These are phyloP conservation scores for Pseudogymnoascus sp. DNA, from an alignment of 2,329 filamentous ascomycete species.

Conservation along the genomic window DNA sequence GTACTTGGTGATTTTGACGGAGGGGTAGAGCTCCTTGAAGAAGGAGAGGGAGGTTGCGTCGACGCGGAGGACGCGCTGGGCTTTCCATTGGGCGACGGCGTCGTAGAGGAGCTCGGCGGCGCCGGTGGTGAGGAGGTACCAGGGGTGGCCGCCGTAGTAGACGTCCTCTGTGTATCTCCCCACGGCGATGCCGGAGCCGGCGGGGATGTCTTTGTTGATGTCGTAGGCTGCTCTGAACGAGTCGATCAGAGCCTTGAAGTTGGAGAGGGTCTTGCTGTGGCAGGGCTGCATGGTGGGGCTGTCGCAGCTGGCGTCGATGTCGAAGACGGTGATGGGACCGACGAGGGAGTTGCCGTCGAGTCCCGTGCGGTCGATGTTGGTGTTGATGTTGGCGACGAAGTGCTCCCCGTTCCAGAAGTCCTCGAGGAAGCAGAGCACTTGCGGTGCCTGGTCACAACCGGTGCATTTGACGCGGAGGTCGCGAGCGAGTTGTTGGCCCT, in stretches of 20 bases:
- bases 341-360: slow-evolving; percentile 67
- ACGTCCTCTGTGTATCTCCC: slow-evolving; percentile 64
- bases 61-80: slow-evolving; percentile 53
- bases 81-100: slow-evolving; percentile 63
- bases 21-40: slow-evolving; percentile 61
- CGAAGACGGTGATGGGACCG: slow-evolving; percentile 59
- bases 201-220: slow-evolving; percentile 57
- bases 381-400: slow-evolving; percentile 61
- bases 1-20: slow-evolving; percentile 49
- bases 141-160: slow-evolving; percentile 74
- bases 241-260: slow-evolving; percentile 68
- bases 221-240: slow-evolving; percentile 64
- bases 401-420: slow-evolving; percentile 62
- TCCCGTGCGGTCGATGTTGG: slow-evolving; percentile 52
- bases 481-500: slow-evolving; percentile 58
- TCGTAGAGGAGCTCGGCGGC: slow-evolving; percentile 76
- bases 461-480: slow-evolving; percentile 52
- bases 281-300: slow-evolving; percentile 65
- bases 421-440: slow-evolving; percentile 66
- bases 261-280: slow-evolving; percentile 50
- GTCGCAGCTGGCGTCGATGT: slow-evolving; percentile 59
- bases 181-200: slow-evolving; percentile 51
- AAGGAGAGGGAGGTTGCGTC: slow-evolving; percentile 59
- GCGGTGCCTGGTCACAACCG: slow-evolving; percentile 56
- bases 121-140: slow-evolving; percentile 69